Base-by-base conservation (phyloP, 2,329 filamentous ascomycete genomes). In the Sclerotinia spermophila region DNA sequence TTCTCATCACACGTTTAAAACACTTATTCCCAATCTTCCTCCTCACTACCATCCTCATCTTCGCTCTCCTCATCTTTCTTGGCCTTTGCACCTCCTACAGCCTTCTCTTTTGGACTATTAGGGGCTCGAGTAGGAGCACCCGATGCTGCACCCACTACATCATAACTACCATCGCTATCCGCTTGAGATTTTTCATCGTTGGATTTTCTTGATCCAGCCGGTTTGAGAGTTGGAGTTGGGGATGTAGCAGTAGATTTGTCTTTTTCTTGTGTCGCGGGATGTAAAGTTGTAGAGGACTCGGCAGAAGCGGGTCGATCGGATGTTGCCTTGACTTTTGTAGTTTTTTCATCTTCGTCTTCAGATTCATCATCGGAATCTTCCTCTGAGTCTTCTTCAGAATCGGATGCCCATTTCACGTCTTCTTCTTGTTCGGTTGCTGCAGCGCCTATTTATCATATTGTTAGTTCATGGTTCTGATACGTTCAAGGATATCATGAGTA, bases 91-190 rank as follows among this genome's bases (percentile, higher is more conserved):
- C 78, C 84, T 79, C 78, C 84, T 79, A 86, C 86, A 73, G 82
- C 83, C 27, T 82, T 77, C 45, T 86, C 87, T 79, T 87, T 89
- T 38, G 88, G 88, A 78, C 87, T 89, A 7, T 87, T 86, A 1
- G 93, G 91, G 27, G 93, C 90, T 74, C 92, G 91, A 80, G 92
- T 97, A 51, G 90, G 89, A 59, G 88, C 87, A 64, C 92, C 92
- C 67, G 92, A 94, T 60, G 89, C 84, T 8, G 90, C 90, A 11
- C 92, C 91, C 60, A 99, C 93, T 45, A 99, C 86, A 80, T 99
- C 96, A 80, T 99, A 99, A 82, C 94, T 97, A 27, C 93, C 93
- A 77, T 99, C 96, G 79, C 95, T 97, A 77, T 96, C 96, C 11
- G 94, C 89, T 75, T 96, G 92, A 38, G 92, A 96, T 80, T 95